These are phyloP conservation scores for Beauveria sp. DNA, from an alignment of 2,329 filamentous ascomycete species.

Conservation along the genomic window DNA sequence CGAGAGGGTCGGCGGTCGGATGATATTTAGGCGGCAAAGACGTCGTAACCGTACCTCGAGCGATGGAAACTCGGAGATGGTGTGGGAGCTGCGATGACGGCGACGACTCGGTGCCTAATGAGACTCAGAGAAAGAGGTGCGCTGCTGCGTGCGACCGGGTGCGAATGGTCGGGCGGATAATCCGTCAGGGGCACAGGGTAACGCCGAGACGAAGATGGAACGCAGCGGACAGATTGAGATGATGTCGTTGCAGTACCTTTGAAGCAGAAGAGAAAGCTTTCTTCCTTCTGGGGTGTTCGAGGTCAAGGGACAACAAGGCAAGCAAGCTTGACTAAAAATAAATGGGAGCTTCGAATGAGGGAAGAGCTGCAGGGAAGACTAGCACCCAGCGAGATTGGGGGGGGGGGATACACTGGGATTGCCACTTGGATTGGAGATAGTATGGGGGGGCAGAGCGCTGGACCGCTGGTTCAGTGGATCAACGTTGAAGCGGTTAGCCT, in stretches of 20 bases:
- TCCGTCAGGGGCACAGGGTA: too few relatives aligned
- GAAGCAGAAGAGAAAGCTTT: too few relatives aligned
- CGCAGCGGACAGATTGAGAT: too few relatives aligned
- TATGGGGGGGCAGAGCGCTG: neutral
- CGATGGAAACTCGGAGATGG: neutral
- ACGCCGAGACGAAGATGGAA: too few relatives aligned
- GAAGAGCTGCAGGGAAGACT: neutral
- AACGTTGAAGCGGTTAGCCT: neutral
- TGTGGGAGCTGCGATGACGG: slow-evolving; percentile 9
- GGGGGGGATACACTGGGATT: neutral
- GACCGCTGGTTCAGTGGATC: neutral
- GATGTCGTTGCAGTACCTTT: too few relatives aligned
- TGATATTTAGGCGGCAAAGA: slow-evolving; percentile 6
- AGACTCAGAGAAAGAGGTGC: neutral
- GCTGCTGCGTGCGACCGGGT: too few relatives aligned
- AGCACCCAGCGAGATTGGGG: neutral
- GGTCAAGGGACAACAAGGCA: neutral
- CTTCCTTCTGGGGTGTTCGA: neutral
- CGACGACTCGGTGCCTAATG: slow-evolving; percentile 11
- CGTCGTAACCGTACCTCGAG: slow-evolving; percentile 1
- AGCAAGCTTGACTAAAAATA: neutral
- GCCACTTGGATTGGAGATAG: neutral
- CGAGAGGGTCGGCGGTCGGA: neutral
- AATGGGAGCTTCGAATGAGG: neutral
- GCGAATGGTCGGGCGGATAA: too few relatives aligned